phyloP scores from a whole-genome alignment of 495 filamentous ascomycete species.

The Thermochaetoides thermophila region DNA sequence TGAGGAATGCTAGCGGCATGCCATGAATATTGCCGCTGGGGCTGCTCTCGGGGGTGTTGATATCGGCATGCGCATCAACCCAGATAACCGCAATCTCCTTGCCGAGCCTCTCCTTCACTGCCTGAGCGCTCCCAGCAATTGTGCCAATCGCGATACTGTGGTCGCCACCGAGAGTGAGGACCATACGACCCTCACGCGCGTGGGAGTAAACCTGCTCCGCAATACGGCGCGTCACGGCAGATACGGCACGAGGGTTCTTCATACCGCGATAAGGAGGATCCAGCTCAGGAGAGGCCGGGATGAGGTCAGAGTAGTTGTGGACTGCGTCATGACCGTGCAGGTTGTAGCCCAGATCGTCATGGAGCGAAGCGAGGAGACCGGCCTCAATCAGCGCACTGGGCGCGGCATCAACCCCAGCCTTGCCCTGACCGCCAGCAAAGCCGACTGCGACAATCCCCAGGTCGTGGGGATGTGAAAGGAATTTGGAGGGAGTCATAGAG shows the following conservation, averaged over 20 bases:
- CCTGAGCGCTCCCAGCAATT: slow-evolving; percentile 69
- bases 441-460: slow-evolving; percentile 89
- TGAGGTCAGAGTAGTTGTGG: slow-evolving; percentile 65
- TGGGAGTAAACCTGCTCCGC: slow-evolving; percentile 78
- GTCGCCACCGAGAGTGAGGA: slow-evolving; percentile 88
- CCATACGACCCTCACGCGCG: slow-evolving; percentile 69
- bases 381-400: slow-evolving; percentile 81
- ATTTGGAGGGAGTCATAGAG: slow-evolving; percentile 62
- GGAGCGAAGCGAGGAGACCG: slow-evolving; percentile 72
- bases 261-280: slow-evolving; percentile 76
- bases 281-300: slow-evolving; percentile 49
- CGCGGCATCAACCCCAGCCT: slow-evolving; percentile 83
- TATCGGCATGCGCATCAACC: slow-evolving; percentile 97
- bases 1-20: slow-evolving; percentile 92
- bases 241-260: slow-evolving; percentile 84
- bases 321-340: slow-evolving; percentile 74
- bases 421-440: slow-evolving; percentile 95
- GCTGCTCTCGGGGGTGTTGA: slow-evolving; percentile 88
- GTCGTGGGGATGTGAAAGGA: slow-evolving; percentile 61
- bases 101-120: slow-evolving; percentile 65
- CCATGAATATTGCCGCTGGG: slow-evolving; percentile 91
- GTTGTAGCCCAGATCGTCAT: slow-evolving; percentile 72
- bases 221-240: slow-evolving; percentile 68
- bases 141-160: slow-evolving; percentile 95
- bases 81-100: slow-evolving; percentile 87